phyloP scores from a whole-genome alignment of 441 rosid genomes.

The Omphalea diandra region DNA sequence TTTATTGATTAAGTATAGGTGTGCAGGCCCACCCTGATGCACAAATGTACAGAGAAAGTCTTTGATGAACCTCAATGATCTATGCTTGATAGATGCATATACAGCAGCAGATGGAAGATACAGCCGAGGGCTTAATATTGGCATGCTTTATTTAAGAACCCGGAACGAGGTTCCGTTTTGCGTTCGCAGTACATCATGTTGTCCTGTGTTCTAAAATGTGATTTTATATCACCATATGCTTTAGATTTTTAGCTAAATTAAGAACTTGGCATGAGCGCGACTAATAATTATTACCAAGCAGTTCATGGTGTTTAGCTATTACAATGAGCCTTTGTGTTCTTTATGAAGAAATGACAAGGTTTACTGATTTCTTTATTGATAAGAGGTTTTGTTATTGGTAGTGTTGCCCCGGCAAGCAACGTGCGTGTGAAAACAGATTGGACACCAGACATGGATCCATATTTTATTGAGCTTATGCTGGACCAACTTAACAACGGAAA shows the following conservation, averaged over 20 bases:
- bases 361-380: slow-evolving; percentile 13
- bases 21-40: slow-evolving; percentile 58
- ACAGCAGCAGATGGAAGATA: slow-evolving; percentile 68
- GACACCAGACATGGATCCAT: slow-evolving; percentile 46
- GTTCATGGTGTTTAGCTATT: background rate
- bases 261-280: too few species aligned
- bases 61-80: slow-evolving; percentile 44
- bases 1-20: slow-evolving; percentile 16
- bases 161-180: background rate
- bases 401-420: slow-evolving; percentile 26
- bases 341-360: slow-evolving; percentile 14
- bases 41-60: slow-evolving; percentile 40
- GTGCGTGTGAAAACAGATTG: slow-evolving; percentile 40
- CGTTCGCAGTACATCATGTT: slow-evolving; percentile 4
- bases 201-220: background rate
- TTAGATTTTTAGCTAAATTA: too few species aligned
- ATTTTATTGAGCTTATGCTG: slow-evolving; percentile 50
- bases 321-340: background rate
- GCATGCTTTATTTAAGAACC: slow-evolving; percentile 26
- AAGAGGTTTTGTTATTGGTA: slow-evolving; percentile 32
- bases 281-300: too few species aligned
- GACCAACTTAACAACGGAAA: slow-evolving; percentile 39
- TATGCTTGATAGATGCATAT: slow-evolving; percentile 61
- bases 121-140: slow-evolving; percentile 46
- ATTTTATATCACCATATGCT: too few species aligned